Percentiles rank a stretch among this genome's conserved stretches.
Evolutionary conservation across 805 yeast species (phyloP).

Genomic region (Myxozyma monticola): DNA sequence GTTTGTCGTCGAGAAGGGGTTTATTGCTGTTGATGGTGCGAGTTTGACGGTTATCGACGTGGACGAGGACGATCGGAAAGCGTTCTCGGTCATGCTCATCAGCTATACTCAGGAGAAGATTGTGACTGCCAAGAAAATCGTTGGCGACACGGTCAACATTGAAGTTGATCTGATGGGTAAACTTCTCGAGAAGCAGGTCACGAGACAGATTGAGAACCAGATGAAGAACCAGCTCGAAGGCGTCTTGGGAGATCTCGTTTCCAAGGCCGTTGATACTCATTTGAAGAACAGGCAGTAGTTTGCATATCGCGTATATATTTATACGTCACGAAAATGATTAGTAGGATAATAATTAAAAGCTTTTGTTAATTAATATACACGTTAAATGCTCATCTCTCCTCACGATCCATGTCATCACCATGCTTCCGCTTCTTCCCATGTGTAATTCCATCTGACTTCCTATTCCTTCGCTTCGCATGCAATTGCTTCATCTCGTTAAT

Average conservation of each 20-base stretch:
- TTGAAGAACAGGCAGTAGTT: conserved; percentile 30
- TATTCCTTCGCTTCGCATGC: conserved; percentile 49
- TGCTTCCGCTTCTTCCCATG: conserved; percentile 42
- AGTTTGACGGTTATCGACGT: conserved; percentile 85
- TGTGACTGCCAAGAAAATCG: conserved; percentile 58
- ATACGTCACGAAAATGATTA: neutral
- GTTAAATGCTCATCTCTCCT: conserved; percentile 35
- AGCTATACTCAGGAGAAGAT: conserved; percentile 86
- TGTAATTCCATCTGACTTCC: conserved; percentile 27
- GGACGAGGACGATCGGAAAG: conserved; percentile 48
- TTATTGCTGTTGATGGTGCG: conserved; percentile 89
- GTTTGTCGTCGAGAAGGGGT: conserved; percentile 93
- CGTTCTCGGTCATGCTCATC: conserved; percentile 85
- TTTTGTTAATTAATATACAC: neutral
- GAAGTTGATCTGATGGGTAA: conserved; percentile 97
- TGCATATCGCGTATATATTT: neutral
- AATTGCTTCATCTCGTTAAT: conserved; percentile 72
- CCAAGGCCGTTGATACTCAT: conserved; percentile 49
- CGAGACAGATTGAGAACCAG: conserved; percentile 44
- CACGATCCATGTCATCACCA: conserved; percentile 50
- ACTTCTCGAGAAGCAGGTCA: conserved; percentile 82
- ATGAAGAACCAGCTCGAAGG: conserved; percentile 54
- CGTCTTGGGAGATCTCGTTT: conserved; percentile 52
- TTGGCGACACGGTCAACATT: conserved; percentile 73
- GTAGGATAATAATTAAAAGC: neutral